Evolutionary conservation across 495 filamentous ascomycete genomes (phyloP).

Genomic region (Glarea lozoyensis): DNA sequence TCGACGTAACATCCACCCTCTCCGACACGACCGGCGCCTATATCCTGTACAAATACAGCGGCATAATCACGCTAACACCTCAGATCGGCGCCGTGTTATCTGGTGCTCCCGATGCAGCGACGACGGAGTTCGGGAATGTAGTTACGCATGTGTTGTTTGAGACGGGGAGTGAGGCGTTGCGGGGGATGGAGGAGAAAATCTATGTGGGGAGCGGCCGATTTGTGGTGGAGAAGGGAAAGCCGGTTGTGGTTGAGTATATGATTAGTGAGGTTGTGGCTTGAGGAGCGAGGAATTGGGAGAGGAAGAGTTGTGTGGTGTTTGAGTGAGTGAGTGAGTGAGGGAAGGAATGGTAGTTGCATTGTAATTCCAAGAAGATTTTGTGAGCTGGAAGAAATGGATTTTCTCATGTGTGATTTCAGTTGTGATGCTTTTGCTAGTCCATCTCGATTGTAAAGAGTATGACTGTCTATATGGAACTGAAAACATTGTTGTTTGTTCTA

Average conservation of each 20-base stretch:
- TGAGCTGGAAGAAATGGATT: too few relatives aligned
- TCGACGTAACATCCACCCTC: constrained; percentile 40
- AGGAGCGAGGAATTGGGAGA: background rate
- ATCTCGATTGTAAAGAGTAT: too few relatives aligned
- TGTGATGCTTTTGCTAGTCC: too few relatives aligned
- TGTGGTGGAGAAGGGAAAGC: constrained; percentile 42
- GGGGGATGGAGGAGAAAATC: constrained; percentile 39
- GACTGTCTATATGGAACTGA: constrained; percentile 1
- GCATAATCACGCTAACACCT: constrained; percentile 31
- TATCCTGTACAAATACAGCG: constrained; percentile 42
- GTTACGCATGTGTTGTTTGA: constrained; percentile 47
- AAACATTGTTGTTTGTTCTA: background rate
- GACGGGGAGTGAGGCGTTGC: constrained; percentile 41
- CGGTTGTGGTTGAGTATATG: constrained; percentile 47
- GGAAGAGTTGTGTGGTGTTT: background rate
- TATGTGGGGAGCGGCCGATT: constrained; percentile 49
- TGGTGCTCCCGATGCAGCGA: constrained; percentile 35
- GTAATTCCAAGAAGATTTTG: too few relatives aligned
- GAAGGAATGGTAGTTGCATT: background rate
- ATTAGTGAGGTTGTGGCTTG: constrained; percentile 40
- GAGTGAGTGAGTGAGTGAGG: too few relatives aligned
- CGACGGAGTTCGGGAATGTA: constrained; percentile 47
- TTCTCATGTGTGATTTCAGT: too few relatives aligned
- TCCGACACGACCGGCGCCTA: constrained; percentile 31
- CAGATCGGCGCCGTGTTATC: constrained; percentile 29